Evolutionary conservation across 2,329 filamentous ascomycete species (phyloP).

Genomic region (Periconia sp.): DNA sequence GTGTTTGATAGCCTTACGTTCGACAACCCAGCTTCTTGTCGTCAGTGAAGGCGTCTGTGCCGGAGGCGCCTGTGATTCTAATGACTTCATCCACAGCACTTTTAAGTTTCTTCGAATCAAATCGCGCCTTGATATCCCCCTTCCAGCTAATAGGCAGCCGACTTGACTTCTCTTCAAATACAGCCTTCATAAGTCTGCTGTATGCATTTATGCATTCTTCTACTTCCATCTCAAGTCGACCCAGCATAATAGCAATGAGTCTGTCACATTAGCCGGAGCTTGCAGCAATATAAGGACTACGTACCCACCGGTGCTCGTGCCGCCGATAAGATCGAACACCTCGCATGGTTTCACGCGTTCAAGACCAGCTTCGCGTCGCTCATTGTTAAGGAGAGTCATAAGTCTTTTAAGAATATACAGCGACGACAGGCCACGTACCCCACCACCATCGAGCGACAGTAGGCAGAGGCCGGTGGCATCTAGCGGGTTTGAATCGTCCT

Average conservation of each 20-base stretch:
- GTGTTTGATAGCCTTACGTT: no score
- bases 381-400: constrained; percentile 17
- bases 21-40: no score
- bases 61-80: background rate
- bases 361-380: constrained; percentile 7
- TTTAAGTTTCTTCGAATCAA: constrained; percentile 17
- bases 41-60: background rate
- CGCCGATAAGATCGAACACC: constrained; percentile 23
- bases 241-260: constrained; percentile 23
- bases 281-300: background rate
- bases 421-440: constrained; percentile 24
- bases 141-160: constrained; percentile 9
- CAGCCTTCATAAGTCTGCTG: constrained; percentile 7
- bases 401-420: constrained; percentile 23
- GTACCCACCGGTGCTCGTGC: constrained; percentile 24
- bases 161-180: constrained; percentile 10
- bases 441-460: constrained; percentile 27
- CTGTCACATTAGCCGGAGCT: constrained; percentile 7
- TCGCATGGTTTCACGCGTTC: constrained; percentile 21
- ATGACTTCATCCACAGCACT: constrained; percentile 14
- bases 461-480: constrained; percentile 21
- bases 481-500: constrained; percentile 14
- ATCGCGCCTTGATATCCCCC: constrained; percentile 16
- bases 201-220: constrained; percentile 20
- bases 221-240: constrained; percentile 20